Evolutionary conservation across 1,284 basidiomycete species (phyloP).

Genomic region (Porogramme epimiltina): DNA sequence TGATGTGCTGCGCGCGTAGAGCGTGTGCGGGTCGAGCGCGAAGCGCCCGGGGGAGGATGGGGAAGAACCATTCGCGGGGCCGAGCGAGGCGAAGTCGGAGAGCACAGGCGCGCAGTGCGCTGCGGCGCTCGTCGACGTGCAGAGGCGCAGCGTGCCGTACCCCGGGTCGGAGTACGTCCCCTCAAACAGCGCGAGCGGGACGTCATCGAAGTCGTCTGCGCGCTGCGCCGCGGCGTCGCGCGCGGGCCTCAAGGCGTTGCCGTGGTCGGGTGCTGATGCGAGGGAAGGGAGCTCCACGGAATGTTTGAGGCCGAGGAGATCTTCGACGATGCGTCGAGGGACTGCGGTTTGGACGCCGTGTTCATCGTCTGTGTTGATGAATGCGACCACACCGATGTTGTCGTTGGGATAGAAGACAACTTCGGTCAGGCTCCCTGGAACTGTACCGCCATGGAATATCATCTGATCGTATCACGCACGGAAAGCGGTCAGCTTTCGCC

Average conservation of each 20-base stretch:
- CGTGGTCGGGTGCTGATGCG: background rate
- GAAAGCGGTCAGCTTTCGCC: background rate
- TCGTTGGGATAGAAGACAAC: slow-evolving; percentile 32
- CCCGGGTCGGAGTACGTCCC: slow-evolving; percentile 38
- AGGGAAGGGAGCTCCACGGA: background rate
- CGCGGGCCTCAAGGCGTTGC: background rate
- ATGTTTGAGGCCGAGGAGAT: slow-evolving; percentile 14
- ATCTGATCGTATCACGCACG: slow-evolving; percentile 18
- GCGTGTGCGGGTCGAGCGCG: slow-evolving; percentile 3
- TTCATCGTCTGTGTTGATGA: slow-evolving; percentile 41
- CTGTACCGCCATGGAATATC: slow-evolving; percentile 22
- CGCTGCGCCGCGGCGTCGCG: background rate
- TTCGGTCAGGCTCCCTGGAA: slow-evolving; percentile 39
- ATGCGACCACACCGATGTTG: slow-evolving; percentile 41
- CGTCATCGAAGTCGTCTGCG: background rate
- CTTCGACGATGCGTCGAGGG: slow-evolving; percentile 25
- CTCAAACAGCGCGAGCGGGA: slow-evolving; percentile 22
- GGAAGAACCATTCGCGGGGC: slow-evolving; percentile 11
- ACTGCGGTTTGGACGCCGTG: slow-evolving; percentile 29
- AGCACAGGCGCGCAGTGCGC: slow-evolving; percentile 26
- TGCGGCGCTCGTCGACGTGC: slow-evolving; percentile 28
- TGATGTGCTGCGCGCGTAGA: slow-evolving; percentile 20
- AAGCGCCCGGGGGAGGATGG: too few species aligned
- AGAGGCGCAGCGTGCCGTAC: slow-evolving; percentile 40
- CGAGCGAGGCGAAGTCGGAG: slow-evolving; percentile 30